phyloP scores from a whole-genome alignment of 305 asterid genomes.

The Solanum hybrid region DNA sequence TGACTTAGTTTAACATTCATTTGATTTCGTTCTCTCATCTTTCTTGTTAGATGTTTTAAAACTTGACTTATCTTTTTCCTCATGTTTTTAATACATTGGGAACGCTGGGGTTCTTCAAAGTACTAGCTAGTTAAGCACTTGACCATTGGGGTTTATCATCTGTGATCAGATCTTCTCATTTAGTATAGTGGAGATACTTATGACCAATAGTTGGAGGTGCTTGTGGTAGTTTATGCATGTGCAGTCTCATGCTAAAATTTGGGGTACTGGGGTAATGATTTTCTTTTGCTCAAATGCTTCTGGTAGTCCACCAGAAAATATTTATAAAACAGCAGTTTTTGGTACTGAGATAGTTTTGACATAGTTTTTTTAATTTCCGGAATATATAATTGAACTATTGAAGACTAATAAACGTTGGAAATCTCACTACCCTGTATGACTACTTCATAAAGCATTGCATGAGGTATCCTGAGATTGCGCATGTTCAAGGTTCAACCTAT shows the following conservation, averaged over 20 bases:
- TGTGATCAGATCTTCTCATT: background rate
- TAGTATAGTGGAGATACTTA: background rate
- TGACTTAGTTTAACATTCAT: background rate
- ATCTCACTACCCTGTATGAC: background rate
- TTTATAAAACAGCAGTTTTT: background rate
- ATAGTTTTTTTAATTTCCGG: background rate
- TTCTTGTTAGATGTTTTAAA: background rate
- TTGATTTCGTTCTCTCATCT: background rate
- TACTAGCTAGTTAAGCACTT: background rate
- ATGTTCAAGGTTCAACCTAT: background rate
- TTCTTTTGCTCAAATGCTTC: background rate
- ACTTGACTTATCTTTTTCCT: background rate
- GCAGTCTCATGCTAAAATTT: background rate
- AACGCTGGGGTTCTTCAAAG: background rate
- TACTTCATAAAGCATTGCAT: background rate
- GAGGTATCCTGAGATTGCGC: background rate
- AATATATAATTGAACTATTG: background rate
- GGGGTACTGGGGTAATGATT: background rate
- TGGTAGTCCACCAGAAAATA: background rate
- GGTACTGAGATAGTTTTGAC: background rate
- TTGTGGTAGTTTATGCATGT: background rate
- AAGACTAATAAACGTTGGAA: background rate
- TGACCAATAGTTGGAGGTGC: background rate
- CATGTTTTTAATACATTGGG: background rate
- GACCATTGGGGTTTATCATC: background rate